Conservation (phyloP, 768 basidiomycete genomes). For the Ramaria sp. region DNA sequence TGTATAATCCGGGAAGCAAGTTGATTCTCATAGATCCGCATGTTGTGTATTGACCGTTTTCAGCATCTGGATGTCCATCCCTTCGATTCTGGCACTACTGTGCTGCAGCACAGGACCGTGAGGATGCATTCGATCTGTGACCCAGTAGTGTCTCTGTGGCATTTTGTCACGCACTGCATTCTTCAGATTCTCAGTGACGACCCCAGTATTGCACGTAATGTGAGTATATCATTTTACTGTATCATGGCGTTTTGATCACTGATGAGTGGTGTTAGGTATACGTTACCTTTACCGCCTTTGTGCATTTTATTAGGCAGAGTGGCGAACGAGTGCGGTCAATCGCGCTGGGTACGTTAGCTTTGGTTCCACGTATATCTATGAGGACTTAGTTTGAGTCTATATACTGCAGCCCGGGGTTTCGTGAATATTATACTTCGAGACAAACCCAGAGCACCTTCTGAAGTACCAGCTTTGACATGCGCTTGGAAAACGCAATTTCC, state of each 20-base stretch:
- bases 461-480: slow-evolving; percentile 25
- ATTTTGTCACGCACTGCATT: neutral
- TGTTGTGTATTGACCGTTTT: neutral
- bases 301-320: slow-evolving; percentile 48
- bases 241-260: neutral
- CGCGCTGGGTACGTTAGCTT: slow-evolving; percentile 17
- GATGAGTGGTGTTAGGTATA: slow-evolving; percentile 38
- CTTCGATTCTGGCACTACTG: slow-evolving; percentile 35
- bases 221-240: slow-evolving; percentile 17
- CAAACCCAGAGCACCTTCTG: slow-evolving; percentile 18
- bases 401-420: slow-evolving; percentile 51
- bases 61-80: slow-evolving; percentile 55
- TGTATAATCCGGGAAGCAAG: slow-evolving; percentile 51
- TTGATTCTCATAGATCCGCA: neutral
- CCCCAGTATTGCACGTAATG: slow-evolving; percentile 46
- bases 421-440: slow-evolving; percentile 59
- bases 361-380: neutral
- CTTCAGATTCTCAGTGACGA: slow-evolving; percentile 23
- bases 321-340: slow-evolving; percentile 19
- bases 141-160: neutral
- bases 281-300: slow-evolving; percentile 43
- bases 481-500: slow-evolving; percentile 31
- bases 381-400: neutral
- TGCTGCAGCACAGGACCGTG: slow-evolving; percentile 38
- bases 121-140: slow-evolving; percentile 62